Percentiles rank a stretch among this genome's conserved stretches.
Evolutionary conservation across 176 grass and related monocot genomes (phyloP).

Genomic region (Eragrostis curvula): DNA sequence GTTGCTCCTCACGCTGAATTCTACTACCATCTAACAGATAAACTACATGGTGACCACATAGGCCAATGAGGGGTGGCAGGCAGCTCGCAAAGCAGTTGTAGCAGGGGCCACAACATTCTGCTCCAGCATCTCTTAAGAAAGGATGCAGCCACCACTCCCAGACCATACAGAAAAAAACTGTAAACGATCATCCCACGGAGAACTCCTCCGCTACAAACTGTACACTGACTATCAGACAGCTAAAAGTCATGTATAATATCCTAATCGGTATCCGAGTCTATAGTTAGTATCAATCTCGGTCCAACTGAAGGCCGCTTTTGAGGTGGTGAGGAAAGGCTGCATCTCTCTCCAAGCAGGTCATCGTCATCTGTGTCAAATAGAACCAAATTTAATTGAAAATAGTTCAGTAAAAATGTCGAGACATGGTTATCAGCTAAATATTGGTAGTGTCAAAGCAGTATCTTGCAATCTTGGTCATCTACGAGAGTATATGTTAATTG

Average conservation of each 20-base stretch:
- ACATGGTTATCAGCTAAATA: background rate
- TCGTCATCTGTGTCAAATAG: background rate
- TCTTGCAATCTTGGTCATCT: background rate
- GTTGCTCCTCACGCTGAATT: background rate
- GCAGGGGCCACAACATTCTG: slow-evolving; percentile 6
- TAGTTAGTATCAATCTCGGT: slow-evolving; percentile 45
- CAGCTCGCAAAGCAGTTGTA: background rate
- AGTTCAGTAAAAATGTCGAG: background rate
- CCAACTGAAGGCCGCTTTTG: slow-evolving; percentile 50
- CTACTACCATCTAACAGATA: background rate
- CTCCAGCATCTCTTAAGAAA: background rate
- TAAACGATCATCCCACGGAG: slow-evolving; percentile 19
- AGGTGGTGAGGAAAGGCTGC: slow-evolving; percentile 23
- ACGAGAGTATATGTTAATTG: background rate
- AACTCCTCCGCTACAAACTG: background rate
- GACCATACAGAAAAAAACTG: background rate
- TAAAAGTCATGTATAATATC: background rate
- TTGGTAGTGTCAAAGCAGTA: background rate
- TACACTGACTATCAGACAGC: background rate
- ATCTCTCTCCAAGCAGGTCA: background rate
- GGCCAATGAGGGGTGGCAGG: background rate
- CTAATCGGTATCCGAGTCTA: slow-evolving; percentile 77
- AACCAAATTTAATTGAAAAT: slow-evolving; percentile 34
- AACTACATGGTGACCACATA: background rate
- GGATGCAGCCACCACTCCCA: background rate